A percentile compares a stretch with the other conserved stretches of the same genome.
Conservation (phyloP, 176 grass and related monocot genomes). For the Microstegium vimineum region DNA sequence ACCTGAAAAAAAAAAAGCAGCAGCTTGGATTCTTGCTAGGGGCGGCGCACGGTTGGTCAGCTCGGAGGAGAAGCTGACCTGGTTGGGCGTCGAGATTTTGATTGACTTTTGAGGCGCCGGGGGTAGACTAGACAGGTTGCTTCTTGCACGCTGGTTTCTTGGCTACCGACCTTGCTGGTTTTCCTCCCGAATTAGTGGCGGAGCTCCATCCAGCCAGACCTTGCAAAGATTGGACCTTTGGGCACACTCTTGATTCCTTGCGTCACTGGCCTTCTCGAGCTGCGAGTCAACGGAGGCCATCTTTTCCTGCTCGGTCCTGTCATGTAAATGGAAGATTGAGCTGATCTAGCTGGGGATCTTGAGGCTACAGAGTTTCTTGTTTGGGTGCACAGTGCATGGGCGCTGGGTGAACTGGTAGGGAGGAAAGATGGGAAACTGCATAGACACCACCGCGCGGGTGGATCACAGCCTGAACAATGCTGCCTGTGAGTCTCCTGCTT, state of each 20-base stretch:
- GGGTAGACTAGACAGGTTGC: not conserved
- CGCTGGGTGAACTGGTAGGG: slow-evolving; percentile 26
- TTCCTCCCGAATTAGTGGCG: not conserved
- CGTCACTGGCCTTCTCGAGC: not conserved
- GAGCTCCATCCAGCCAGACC: not conserved
- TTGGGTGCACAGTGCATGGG: slow-evolving; percentile 25
- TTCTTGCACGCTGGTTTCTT: slow-evolving; percentile 17
- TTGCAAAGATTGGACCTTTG: slow-evolving; percentile 20
- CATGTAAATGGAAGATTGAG: not conserved
- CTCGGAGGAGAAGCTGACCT: slow-evolving; percentile 11
- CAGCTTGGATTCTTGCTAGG: not conserved
- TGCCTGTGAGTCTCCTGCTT: slow-evolving; percentile 56
- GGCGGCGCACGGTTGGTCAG: slow-evolving; percentile 1
- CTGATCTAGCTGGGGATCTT: slow-evolving; percentile 8
- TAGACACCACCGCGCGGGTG: slow-evolving; percentile 47
- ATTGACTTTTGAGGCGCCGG: slow-evolving; percentile 23
- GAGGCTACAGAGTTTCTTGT: not conserved
- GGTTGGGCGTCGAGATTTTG: slow-evolving; percentile 1
- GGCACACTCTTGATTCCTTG: slow-evolving; percentile 6
- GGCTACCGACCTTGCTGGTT: not conserved
- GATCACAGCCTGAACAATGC: slow-evolving; percentile 55
- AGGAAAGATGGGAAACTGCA: slow-evolving; percentile 80
- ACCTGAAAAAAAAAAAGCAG: not conserved
- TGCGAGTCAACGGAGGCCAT: not conserved
- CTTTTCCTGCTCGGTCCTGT: not conserved